A percentile compares a stretch with the other conserved stretches of the same genome.
These are phyloP conservation scores for Fusarium sp. DNA, from an alignment of 2,329 filamentous ascomycete genomes.

Conservation along the genomic window DNA sequence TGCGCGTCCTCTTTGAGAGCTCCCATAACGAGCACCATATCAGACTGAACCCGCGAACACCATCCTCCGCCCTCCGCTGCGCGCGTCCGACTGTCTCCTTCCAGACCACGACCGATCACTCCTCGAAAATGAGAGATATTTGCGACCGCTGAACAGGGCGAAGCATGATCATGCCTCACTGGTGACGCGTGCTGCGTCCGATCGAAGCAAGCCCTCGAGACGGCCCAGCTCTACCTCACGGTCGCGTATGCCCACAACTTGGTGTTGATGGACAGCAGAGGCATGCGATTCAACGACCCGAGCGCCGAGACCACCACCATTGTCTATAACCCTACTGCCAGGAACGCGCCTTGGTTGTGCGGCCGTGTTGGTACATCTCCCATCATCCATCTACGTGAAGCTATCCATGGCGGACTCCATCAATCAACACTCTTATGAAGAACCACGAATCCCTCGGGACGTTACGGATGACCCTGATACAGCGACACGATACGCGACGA, in stretches of 20 bases:
- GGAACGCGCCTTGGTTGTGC: neutral
- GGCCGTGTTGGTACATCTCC: neutral
- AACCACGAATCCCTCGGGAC: neutral
- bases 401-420: neutral
- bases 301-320: accelerated
- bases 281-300: neutral
- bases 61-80: neutral
- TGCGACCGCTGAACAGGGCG: accelerated
- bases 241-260: neutral
- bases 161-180: accelerated
- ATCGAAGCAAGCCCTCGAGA: neutral
- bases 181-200: neutral
- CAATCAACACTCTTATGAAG: neutral
- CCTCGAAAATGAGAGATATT: accelerated
- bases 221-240: neutral
- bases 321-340: neutral
- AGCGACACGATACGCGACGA: neutral
- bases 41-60: neutral
- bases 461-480: neutral
- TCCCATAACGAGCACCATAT: neutral
- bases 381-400: neutral
- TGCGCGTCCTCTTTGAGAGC: neutral
- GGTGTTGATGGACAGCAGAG: neutral
- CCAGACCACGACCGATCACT: neutral
- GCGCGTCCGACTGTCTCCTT: neutral